These are phyloP conservation scores for Coniella vitis DNA, from an alignment of 2,329 filamentous ascomycete species.

Conservation along the genomic window DNA sequence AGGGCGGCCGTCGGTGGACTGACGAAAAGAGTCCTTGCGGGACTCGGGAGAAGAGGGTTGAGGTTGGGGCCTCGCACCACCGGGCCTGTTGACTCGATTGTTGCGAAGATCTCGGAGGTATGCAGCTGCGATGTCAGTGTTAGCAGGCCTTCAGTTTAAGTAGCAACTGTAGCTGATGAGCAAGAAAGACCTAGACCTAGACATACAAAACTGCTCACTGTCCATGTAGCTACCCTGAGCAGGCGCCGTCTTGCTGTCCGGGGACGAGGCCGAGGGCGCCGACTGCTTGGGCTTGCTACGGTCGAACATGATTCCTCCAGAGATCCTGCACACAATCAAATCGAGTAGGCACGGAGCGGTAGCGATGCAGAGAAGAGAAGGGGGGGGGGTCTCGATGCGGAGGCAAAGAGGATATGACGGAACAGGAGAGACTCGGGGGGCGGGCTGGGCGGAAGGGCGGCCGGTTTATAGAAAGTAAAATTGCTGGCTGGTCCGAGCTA, in stretches of 20 bases:
- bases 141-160: conserved; percentile 1
- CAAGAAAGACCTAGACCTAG: conserved; percentile 9
- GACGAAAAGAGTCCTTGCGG: conserved; percentile 27
- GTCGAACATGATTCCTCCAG: conserved; percentile 25
- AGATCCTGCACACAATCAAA: conserved; percentile 17
- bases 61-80: conserved; percentile 61
- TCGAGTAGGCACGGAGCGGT: conserved; percentile 15
- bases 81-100: conserved; percentile 60
- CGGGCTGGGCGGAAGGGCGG: conserved; percentile 1
- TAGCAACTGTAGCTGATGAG: not conserved
- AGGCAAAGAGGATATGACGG: conserved; percentile 14
- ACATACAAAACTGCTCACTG: conserved; percentile 58
- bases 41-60: conserved; percentile 20
- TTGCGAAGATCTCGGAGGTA: conserved; percentile 67
- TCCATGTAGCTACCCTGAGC: conserved; percentile 59
- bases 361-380: conserved; percentile 2
- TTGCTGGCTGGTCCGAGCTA: conserved; percentile 13
- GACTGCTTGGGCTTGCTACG: conserved; percentile 28
- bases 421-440: conserved; percentile 6
- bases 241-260: conserved; percentile 47
- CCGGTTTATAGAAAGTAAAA: conserved; percentile 14
- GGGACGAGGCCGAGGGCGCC: conserved; percentile 21
- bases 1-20: conserved; percentile 24
- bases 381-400: conserved; percentile 11
- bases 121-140: conserved; percentile 42